These are phyloP conservation scores for Chalciporus sp. DNA, from an alignment of 1,284 basidiomycete genomes.

Conservation along the genomic window DNA sequence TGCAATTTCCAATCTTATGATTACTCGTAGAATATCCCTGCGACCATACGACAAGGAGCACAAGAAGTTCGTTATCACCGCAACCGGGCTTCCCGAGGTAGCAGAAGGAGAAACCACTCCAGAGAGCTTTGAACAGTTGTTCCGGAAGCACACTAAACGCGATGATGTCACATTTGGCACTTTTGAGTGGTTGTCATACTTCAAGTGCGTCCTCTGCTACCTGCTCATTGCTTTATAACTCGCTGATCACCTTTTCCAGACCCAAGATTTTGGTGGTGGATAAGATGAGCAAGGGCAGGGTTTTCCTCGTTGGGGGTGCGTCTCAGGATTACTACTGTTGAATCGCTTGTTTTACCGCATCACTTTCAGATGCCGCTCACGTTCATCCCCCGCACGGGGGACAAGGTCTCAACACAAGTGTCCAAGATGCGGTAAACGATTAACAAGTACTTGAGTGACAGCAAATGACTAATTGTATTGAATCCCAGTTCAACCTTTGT, in stretches of 20 bases:
- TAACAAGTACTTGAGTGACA: neutral
- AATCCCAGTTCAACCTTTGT: slow-evolving; percentile 22
- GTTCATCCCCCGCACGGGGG: slow-evolving; percentile 29
- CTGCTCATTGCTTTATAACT: neutral
- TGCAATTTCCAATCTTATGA: neutral
- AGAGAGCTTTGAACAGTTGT: neutral
- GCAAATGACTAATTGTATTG: neutral
- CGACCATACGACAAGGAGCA: neutral
- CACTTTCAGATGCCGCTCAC: slow-evolving; percentile 29
- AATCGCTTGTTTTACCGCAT: neutral
- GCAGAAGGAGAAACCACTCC: too few species aligned
- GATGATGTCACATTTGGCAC: neutral
- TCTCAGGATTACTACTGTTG: neutral
- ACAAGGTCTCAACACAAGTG: slow-evolving; percentile 21
- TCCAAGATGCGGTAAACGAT: slow-evolving; percentile 20
- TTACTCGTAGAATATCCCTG: neutral
- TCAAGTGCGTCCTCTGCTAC: neutral
- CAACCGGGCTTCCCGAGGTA: neutral
- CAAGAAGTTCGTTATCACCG: neutral
- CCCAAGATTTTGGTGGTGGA: slow-evolving; percentile 21
- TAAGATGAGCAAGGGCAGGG: slow-evolving; percentile 17
- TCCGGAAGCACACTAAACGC: neutral
- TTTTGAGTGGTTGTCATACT: neutral
- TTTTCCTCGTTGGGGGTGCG: slow-evolving; percentile 21
- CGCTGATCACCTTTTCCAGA: slow-evolving; percentile 1